Conservation (phyloP, 2,329 filamentous ascomycete genomes). For the Xylariales sp. region DNA sequence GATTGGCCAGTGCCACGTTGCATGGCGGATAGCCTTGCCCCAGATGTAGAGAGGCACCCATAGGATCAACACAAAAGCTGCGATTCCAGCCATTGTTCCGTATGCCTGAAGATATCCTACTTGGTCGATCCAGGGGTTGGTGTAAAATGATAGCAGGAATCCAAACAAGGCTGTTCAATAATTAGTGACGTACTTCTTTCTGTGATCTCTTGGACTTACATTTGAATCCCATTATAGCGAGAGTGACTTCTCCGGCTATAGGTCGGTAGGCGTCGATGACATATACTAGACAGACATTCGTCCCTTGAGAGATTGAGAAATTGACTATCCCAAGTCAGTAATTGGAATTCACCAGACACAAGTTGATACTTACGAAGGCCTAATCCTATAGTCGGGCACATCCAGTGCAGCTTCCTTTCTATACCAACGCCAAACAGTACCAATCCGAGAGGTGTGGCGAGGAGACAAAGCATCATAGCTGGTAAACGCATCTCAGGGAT, state of each 20-base stretch:
- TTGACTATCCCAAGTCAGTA: no score
- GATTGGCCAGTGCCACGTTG: constrained; percentile 43
- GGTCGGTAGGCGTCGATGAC: constrained; percentile 54
- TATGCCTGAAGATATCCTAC: constrained; percentile 47
- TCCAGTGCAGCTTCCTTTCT: constrained; percentile 45
- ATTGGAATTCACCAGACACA: constrained; percentile 16
- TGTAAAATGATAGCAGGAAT: constrained; percentile 56
- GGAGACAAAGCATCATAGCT: constrained; percentile 44
- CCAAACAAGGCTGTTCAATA: constrained; percentile 42
- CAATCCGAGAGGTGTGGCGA: constrained; percentile 43
- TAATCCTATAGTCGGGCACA: constrained; percentile 50
- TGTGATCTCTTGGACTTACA: constrained; percentile 29
- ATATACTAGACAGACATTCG: constrained; percentile 53
- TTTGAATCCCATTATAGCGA: constrained; percentile 52
- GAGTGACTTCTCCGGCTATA: constrained; percentile 49
- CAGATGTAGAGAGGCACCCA: constrained; percentile 49
- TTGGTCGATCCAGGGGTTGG: constrained; percentile 50
- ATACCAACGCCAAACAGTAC: constrained; percentile 45
- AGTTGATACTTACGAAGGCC: constrained; percentile 39
- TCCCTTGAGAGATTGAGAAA: constrained; percentile 51
- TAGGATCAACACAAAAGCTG: constrained; percentile 38
- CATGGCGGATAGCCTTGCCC: constrained; percentile 43
- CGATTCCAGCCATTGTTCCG: constrained; percentile 54
- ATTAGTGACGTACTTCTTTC: constrained; percentile 2
- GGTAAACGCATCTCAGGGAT: constrained; percentile 58